A percentile compares a stretch with the other conserved stretches of the same genome.
phyloP scores from a whole-genome alignment of 176 grass and related monocot species.

The Carex parvula region DNA sequence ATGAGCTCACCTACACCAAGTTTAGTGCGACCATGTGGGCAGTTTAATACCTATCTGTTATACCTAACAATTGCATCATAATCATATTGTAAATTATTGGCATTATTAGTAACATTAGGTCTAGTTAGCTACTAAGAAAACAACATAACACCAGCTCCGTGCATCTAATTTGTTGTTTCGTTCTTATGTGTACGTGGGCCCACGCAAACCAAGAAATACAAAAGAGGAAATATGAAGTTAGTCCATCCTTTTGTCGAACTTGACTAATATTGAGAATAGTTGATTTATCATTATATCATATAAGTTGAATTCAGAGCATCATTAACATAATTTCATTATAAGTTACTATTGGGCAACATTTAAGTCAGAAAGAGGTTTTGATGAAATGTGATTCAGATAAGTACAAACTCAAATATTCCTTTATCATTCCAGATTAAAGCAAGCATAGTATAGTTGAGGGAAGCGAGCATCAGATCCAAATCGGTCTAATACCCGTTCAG shows the following conservation, averaged over 20 bases:
- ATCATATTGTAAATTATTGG: conserved; percentile 16
- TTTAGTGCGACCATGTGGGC: conserved; percentile 25
- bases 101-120: conserved; percentile 28
- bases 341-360: neutral
- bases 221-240: conserved; percentile 8
- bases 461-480: too few species aligned
- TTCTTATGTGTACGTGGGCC: neutral
- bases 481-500: too few species aligned
- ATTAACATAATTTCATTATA: neutral
- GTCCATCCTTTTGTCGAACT: neutral
- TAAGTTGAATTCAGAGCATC: neutral
- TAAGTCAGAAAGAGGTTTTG: conserved; percentile 8
- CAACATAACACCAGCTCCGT: conserved; percentile 28
- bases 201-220: neutral
- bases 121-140: conserved; percentile 26
- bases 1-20: conserved; percentile 11
- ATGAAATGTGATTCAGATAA: neutral
- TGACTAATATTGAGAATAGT: neutral
- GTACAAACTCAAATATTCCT: neutral
- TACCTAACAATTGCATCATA: conserved; percentile 22
- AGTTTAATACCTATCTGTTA: conserved; percentile 27
- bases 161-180: conserved; percentile 13
- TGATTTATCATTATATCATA: neutral
- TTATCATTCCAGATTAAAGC: neutral
- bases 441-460: neutral